Evolutionary conservation across 495 filamentous ascomycete species (phyloP).

Genomic region (Stereocaulon alpinum): DNA sequence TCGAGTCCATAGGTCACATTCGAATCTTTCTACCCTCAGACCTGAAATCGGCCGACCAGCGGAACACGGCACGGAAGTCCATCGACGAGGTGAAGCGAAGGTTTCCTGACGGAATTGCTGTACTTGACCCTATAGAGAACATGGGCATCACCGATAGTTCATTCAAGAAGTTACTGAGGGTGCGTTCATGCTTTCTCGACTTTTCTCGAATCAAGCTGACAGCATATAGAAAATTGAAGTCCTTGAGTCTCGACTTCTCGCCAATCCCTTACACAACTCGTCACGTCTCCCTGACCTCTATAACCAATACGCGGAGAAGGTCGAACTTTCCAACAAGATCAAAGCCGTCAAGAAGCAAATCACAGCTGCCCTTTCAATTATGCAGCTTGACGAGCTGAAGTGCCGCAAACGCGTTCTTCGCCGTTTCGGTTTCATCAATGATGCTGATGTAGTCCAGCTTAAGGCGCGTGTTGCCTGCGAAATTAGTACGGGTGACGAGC

Average conservation of each 20-base stretch:
- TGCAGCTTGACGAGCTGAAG: conserved; percentile 93
- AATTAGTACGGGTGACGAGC: conserved; percentile 86
- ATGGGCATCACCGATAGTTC: conserved; percentile 86
- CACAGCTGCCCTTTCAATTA: conserved; percentile 64
- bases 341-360: conserved; percentile 83
- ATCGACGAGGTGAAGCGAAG: conserved; percentile 68
- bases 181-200: conserved; percentile 27
- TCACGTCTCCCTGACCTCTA: conserved; percentile 71
- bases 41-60: conserved; percentile 47
- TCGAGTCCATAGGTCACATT: conserved; percentile 66
- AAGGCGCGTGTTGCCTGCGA: conserved; percentile 96
- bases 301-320: conserved; percentile 71
- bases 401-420: conserved; percentile 92
- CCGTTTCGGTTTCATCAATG: conserved; percentile 91
- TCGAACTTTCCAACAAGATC: conserved; percentile 63
- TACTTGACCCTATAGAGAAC: conserved; percentile 86
- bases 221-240: conserved; percentile 75
- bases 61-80: conserved; percentile 53
- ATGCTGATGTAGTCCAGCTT: conserved; percentile 83
- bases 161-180: conserved; percentile 83
- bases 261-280: conserved; percentile 83
- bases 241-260: conserved; percentile 78
- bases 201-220: conserved; percentile 11
- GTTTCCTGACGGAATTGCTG: conserved; percentile 85
- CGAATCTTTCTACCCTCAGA: conserved; percentile 73